phyloP scores from a whole-genome alignment of 2,329 filamentous ascomycete species.

The Phialophora verrucosa region DNA sequence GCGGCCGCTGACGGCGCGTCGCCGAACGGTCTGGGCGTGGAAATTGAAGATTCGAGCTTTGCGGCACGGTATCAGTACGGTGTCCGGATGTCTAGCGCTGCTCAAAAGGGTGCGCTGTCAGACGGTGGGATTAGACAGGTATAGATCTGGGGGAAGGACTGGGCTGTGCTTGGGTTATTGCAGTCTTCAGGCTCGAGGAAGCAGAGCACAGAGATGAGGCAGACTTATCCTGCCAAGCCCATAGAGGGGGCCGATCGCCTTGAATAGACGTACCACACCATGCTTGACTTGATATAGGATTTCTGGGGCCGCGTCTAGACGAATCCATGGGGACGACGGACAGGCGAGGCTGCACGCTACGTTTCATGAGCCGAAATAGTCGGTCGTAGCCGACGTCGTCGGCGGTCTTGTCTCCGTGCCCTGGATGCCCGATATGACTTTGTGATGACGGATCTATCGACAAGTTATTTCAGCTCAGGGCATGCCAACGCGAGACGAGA shows the following conservation, averaged over 20 bases:
- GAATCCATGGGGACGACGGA: background rate
- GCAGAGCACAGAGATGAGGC: background rate
- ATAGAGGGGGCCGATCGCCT: background rate
- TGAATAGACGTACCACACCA: background rate
- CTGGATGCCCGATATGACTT: background rate
- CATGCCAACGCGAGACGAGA: background rate
- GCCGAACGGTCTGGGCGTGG: background rate
- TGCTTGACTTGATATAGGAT: conserved; percentile 8
- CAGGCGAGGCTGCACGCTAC: conserved; percentile 9
- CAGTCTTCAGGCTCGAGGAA: background rate
- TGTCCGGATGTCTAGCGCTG: background rate
- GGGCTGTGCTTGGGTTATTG: background rate
- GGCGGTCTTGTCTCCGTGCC: background rate
- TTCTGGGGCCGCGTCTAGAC: background rate
- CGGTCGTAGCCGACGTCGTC: background rate
- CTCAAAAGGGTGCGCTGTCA: background rate
- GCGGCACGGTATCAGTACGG: background rate
- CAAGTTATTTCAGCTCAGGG: background rate
- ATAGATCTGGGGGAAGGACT: background rate
- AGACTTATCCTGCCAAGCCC: background rate
- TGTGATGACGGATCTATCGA: background rate
- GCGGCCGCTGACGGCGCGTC: background rate
- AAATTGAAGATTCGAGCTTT: background rate
- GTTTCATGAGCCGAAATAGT: conserved; percentile 10
- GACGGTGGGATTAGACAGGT: background rate